Conservation (phyloP, 208 protist genomes). For the Acanthamoeba sp. region DNA sequence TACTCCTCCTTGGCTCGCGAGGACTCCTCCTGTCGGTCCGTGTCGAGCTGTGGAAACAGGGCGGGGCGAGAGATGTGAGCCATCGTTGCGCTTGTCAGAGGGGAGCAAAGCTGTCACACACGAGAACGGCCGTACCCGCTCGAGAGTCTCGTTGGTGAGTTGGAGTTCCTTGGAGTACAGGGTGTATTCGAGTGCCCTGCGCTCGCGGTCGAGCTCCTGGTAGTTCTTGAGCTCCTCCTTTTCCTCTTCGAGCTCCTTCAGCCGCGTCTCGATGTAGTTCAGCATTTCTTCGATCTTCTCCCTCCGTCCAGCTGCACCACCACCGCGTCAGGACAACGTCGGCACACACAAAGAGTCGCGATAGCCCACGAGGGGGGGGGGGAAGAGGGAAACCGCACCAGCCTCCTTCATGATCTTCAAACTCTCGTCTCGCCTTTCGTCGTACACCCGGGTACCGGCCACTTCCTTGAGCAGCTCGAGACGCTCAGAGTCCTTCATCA, state of each 20-base stretch:
- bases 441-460: slow-evolving; percentile 98
- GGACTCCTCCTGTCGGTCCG: not conserved
- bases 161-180: slow-evolving; percentile 91
- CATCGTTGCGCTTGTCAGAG: not conserved
- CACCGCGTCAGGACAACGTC: too few species aligned
- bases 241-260: slow-evolving; percentile 96
- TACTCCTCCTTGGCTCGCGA: not conserved
- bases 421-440: slow-evolving; percentile 95
- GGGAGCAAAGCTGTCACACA: not conserved
- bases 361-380: slow-evolving; percentile 49
- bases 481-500: slow-evolving; percentile 96
- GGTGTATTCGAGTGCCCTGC: slow-evolving; percentile 94
- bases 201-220: slow-evolving; percentile 93
- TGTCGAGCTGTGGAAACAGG: not conserved
- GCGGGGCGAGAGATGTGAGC: too few species aligned
- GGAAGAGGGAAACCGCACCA: not conserved
- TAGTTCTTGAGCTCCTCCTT: slow-evolving; percentile 95
- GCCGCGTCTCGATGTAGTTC: slow-evolving; percentile 93
- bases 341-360: too few species aligned
- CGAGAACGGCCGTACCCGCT: slow-evolving; percentile 30
- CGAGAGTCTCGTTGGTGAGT: not conserved
- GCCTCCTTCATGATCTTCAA: slow-evolving; percentile 96
- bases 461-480: slow-evolving; percentile 98
- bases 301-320: slow-evolving; percentile 20
- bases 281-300: slow-evolving; percentile 94